A percentile compares a stretch with the other conserved stretches of the same genome.
These are phyloP conservation scores for Cryptococcus sp. DNA, from an alignment of 1,284 basidiomycete genomes.

Conservation along the genomic window DNA sequence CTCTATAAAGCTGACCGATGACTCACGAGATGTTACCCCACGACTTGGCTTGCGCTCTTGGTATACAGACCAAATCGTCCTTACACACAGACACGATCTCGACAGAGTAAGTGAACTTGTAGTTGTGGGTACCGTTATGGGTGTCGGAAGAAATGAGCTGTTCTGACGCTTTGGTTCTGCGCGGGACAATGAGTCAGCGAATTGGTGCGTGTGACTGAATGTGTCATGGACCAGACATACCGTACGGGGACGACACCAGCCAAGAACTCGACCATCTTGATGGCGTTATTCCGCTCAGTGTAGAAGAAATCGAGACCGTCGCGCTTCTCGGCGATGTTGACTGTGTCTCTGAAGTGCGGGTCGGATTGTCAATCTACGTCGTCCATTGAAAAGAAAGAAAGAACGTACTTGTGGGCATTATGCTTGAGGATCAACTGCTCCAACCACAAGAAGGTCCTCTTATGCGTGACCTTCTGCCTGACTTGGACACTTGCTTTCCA, in stretches of 20 bases:
- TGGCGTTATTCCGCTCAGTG: constrained; percentile 81
- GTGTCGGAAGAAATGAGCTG: constrained; percentile 91
- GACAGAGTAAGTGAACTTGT: constrained; percentile 97
- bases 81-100: constrained; percentile 97
- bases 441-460: constrained; percentile 95
- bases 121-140: constrained; percentile 89
- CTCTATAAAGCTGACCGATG: background rate
- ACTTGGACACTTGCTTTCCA: constrained; percentile 98
- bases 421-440: constrained; percentile 98
- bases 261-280: constrained; percentile 98
- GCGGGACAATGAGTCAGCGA: background rate
- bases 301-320: constrained; percentile 99
- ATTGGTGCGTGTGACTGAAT: background rate
- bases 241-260: constrained; percentile 81
- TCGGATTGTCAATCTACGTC: constrained; percentile 7
- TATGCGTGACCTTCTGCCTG: constrained; percentile 95
- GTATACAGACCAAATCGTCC: constrained; percentile 92
- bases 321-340: constrained; percentile 85
- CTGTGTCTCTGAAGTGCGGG: constrained; percentile 78
- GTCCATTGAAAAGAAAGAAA: background rate
- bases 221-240: constrained; percentile 57
- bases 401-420: constrained; percentile 78
- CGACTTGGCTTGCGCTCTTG: constrained; percentile 74
- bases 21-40: constrained; percentile 77
- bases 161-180: constrained; percentile 85